phyloP scores from a whole-genome alignment of 1,284 basidiomycete species.

The Sporisorium scitamineum region DNA sequence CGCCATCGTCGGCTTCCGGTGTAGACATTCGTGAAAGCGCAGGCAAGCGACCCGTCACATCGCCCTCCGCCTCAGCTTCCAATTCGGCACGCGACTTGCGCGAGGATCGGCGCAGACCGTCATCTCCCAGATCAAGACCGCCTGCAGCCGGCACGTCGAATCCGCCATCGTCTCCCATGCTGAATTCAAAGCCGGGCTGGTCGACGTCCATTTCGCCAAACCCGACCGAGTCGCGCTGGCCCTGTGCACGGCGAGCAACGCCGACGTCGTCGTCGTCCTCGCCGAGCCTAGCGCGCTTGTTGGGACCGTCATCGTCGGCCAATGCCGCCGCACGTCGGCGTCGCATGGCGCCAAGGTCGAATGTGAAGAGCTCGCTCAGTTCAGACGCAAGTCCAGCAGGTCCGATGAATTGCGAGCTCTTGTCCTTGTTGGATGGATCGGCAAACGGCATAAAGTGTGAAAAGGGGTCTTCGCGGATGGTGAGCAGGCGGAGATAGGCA shows the following conservation, averaged over 20 bases:
- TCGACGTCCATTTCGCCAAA: constrained; percentile 48
- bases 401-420: constrained; percentile 76
- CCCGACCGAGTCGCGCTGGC: constrained; percentile 36
- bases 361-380: constrained; percentile 83
- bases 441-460: constrained; percentile 80
- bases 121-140: constrained; percentile 38
- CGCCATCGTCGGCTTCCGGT: constrained; percentile 76
- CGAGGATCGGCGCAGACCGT: constrained; percentile 44
- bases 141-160: constrained; percentile 42
- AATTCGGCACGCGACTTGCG: constrained; percentile 38
- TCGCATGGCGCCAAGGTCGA: constrained; percentile 74
- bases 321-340: constrained; percentile 65
- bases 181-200: constrained; percentile 26
- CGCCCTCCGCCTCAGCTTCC: constrained; percentile 31
- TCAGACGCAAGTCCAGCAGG: constrained; percentile 84
- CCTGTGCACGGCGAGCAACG: constrained; percentile 36
- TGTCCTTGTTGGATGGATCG: constrained; percentile 74
- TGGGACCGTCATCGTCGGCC: constrained; percentile 62
- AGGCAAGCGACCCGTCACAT: constrained; percentile 46
- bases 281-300: constrained; percentile 62
- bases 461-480: constrained; percentile 85
- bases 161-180: constrained; percentile 31
- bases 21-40: constrained; percentile 59
- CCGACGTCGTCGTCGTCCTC: constrained; percentile 68
- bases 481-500: constrained; percentile 81